Evolutionary conservation across 139 green algal species (phyloP).

Genomic region (Chlorella sorokiniana): DNA sequence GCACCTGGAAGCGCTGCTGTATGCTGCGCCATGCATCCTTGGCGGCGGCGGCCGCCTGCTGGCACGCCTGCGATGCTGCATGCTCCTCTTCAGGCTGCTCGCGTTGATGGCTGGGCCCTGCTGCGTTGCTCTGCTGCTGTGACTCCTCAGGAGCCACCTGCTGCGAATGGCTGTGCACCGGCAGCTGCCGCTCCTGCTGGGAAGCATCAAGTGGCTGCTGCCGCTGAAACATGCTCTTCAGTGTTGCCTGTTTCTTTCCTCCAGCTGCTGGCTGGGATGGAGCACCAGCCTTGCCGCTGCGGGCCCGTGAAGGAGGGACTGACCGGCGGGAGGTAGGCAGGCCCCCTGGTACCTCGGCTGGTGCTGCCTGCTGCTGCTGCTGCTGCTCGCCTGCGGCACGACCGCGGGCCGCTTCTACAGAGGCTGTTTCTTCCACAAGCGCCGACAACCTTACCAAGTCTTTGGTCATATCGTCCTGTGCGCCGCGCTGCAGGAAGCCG

Average conservation of each 20-base stretch:
- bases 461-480: neutral
- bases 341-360: neutral
- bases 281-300: neutral
- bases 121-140: neutral
- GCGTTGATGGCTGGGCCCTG: neutral
- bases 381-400: neutral
- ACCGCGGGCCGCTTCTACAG: neutral
- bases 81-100: slow-evolving; percentile 9
- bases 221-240: slow-evolving; percentile 19
- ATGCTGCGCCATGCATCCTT: slow-evolving; percentile 40
- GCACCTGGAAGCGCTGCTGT: slow-evolving; percentile 38
- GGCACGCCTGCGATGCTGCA: neutral
- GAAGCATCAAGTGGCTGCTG: neutral
- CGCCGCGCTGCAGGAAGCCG: slow-evolving; percentile 25
- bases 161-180: slow-evolving; percentile 14
- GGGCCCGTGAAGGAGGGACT: too few relatives aligned
- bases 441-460: neutral
- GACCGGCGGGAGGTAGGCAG: too few relatives aligned
- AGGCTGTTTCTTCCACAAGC: neutral
- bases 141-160: neutral
- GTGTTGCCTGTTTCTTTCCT: slow-evolving; percentile 8
- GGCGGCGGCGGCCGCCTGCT: neutral
- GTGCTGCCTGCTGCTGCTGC: neutral
- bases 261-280: neutral
- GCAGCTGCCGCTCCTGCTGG: neutral